These are phyloP conservation scores for Schizochytrium sp. DNA, from an alignment of 108 stramenopile genomes.

Conservation along the genomic window DNA sequence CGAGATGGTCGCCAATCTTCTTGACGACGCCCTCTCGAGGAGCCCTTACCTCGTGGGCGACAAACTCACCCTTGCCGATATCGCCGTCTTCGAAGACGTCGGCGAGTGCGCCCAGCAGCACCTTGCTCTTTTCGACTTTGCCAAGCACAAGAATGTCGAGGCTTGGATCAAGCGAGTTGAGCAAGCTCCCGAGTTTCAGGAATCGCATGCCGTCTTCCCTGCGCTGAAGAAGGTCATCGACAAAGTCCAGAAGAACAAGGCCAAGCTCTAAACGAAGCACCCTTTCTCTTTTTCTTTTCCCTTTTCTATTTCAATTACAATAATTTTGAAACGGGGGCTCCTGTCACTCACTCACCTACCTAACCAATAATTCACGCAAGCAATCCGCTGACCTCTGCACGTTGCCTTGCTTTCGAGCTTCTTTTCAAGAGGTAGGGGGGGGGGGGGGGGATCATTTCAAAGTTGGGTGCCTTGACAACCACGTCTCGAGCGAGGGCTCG, in stretches of 20 bases:
- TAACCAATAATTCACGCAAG: too few relatives aligned
- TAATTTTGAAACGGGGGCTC: not conserved
- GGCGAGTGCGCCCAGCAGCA: not conserved
- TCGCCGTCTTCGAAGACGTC: not conserved
- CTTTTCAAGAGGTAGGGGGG: too few relatives aligned
- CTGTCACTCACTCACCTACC: too few relatives aligned
- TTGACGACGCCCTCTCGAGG: not conserved
- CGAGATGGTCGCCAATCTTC: not conserved
- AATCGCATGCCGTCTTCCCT: not conserved
- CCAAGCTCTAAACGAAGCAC: not conserved
- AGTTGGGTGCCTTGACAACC: not conserved
- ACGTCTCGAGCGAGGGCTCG: too few relatives aligned
- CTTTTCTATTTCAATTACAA: not conserved
- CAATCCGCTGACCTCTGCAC: too few relatives aligned
- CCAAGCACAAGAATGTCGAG: not conserved
- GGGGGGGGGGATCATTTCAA: too few relatives aligned
- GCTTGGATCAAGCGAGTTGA: not conserved
- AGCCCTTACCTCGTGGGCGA: not conserved
- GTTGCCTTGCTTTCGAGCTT: too few relatives aligned
- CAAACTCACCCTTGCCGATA: not conserved
- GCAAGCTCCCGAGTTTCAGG: not conserved
- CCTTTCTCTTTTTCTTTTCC: not conserved
- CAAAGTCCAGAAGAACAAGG: not conserved
- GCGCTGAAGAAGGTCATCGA: not conserved
- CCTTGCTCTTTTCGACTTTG: not conserved